Evolutionary conservation across 345 rosid genomes (phyloP), one percentile per base, ranked within the genome.

Genomic region (Litchi chinensis): DNA sequence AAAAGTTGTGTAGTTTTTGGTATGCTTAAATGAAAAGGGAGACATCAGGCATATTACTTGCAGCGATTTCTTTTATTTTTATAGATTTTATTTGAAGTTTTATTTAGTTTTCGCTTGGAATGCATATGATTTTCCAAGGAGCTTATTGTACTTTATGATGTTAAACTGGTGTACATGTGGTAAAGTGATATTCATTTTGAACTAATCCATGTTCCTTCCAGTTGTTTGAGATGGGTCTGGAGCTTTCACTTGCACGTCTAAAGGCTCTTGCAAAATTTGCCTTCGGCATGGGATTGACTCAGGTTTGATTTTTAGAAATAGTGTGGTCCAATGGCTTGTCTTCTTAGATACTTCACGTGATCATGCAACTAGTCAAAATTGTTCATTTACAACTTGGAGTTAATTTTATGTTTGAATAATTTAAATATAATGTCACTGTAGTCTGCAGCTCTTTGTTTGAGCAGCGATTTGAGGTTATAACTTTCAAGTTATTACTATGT

Each of bases 181-280:
- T 66, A 9, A 71, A 59, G 13, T 54, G 60, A 26, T 70, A 74
- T 37, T 73, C 68, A 76, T 9, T 81, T 59, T 75, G 78, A 62
- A 62, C 63, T 65, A 68, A 87, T 77, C 59, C 69, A 26, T 76
- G 70, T 78, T 79, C 75, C 68, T 81, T 86, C 77, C 91, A 95
- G 99, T 90, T 95, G 48, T 95, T 95, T 77, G 99, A 95, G 90
- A 95, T 95, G 99, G 99, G 99, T 52, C 84, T 95, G 73, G 99
- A 95, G 91, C 98, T 95, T 78, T 95, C 99, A 46, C 90, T 95
- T 87, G 98, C 95, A 12, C 97, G 99, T 26, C 84, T 95, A 6
- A 95, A 95, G 81, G 98, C 99, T 86, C 97, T 95, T 11, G 98
- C 99, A 68, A 95, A 91, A 85, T 95, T 84, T 82, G 97, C 98